A percentile compares a stretch with the other conserved stretches of the same genome.
These are phyloP conservation scores for Meripilus lineatus DNA, from an alignment of 1,284 basidiomycete species.

Conservation along the genomic window DNA sequence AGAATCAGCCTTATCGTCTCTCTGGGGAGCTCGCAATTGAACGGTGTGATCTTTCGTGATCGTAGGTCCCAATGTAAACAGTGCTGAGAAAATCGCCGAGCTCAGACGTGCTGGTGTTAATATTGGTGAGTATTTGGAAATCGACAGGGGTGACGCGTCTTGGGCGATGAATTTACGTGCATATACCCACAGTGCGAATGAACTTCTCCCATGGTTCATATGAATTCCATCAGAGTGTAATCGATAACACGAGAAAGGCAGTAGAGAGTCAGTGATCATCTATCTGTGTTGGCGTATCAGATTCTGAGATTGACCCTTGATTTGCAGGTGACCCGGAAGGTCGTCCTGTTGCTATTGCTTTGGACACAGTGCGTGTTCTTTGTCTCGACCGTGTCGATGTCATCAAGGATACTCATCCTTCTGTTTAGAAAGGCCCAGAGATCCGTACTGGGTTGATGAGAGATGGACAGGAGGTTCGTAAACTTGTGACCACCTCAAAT, in stretches of 20 bases:
- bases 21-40: background rate
- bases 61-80: conserved; percentile 88
- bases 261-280: conserved; percentile 65
- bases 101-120: conserved; percentile 90
- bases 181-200: conserved; percentile 78
- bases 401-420: conserved; percentile 10
- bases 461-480: conserved; percentile 79
- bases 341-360: conserved; percentile 94
- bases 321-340: conserved; percentile 51
- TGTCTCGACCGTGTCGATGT: background rate
- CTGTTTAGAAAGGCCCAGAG: conserved; percentile 96
- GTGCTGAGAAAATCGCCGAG: conserved; percentile 77
- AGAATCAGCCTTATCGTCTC: background rate
- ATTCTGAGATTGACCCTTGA: conserved; percentile 4
- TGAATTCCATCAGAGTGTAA: conserved; percentile 96
- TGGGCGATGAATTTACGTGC: conserved; percentile 3
- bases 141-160: conserved; percentile 6
- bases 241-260: conserved; percentile 91
- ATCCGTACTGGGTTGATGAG: conserved; percentile 96
- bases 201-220: conserved; percentile 98
- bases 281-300: conserved; percentile 1
- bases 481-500: conserved; percentile 1
- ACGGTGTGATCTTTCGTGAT: conserved; percentile 11
- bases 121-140: conserved; percentile 66
- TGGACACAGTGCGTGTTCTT: conserved; percentile 76